Conservation (phyloP, 2,329 filamentous ascomycete species). For the Dactylellina cionopaga region DNA sequence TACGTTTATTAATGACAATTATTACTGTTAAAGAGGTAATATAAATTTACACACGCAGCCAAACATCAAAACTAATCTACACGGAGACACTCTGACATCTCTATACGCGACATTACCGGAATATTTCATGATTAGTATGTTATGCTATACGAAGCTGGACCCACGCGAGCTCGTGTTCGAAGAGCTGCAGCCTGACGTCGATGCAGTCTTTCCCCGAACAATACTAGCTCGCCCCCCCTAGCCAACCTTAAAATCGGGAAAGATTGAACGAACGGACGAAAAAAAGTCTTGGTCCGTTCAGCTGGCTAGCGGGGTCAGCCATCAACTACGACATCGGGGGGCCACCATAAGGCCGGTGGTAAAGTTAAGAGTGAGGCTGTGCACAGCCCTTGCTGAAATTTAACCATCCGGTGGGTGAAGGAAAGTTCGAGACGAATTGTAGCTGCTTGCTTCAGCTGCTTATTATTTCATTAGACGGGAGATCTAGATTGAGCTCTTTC, state of each 20-base stretch:
- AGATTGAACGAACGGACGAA: neutral
- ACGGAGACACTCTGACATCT: too few species aligned
- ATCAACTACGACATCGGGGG: neutral
- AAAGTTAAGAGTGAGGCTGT: conserved; percentile 31
- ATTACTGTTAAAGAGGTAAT: too few species aligned
- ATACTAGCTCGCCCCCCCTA: conserved; percentile 4
- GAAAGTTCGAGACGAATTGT: too few species aligned
- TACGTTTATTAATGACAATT: too few species aligned
- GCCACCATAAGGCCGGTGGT: neutral
- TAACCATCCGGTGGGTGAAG: neutral
- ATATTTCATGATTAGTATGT: too few species aligned
- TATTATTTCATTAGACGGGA: neutral
- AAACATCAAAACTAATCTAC: too few species aligned
- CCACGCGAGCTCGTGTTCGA: neutral
- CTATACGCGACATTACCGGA: too few species aligned
- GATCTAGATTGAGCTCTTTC: conserved; percentile 17
- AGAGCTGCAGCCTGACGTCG: conserved; percentile 7
- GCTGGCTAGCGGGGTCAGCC: too few species aligned
- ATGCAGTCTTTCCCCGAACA: neutral
- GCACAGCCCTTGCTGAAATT: conserved; percentile 6
- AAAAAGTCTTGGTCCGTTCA: too few species aligned
- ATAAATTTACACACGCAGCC: too few species aligned
- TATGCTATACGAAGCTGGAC: neutral
- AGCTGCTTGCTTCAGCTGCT: neutral
- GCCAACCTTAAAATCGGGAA: conserved; percentile 34